A percentile compares a stretch with the other conserved stretches of the same genome.
phyloP scores from a whole-genome alignment of 768 basidiomycete species.

The Tulasnella sp. region DNA sequence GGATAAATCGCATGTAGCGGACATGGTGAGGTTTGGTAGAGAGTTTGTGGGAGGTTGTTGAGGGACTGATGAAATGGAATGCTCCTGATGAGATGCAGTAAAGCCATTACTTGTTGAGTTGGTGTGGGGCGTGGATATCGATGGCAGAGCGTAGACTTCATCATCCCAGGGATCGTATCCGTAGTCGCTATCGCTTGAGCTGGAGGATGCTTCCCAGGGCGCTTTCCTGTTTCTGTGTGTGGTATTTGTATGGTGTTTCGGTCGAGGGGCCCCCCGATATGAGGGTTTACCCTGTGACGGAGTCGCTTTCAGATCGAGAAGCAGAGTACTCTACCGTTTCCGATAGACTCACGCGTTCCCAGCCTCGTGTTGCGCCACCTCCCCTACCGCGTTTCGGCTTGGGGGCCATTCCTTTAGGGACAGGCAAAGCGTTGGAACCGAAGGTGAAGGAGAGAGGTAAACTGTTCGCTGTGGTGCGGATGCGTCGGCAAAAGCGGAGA shows the following conservation, averaged over 20 bases:
- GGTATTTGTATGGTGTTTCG: neutral
- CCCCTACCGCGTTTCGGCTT: too few relatives aligned
- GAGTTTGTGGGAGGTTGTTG: neutral
- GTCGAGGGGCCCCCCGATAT: neutral
- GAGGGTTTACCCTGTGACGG: neutral
- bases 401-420: neutral
- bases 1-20: neutral
- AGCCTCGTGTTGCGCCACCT: neutral
- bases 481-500: neutral
- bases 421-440: neutral
- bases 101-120: too few relatives aligned
- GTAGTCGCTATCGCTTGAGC: neutral
- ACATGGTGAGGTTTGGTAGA: neutral
- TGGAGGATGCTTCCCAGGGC: neutral
- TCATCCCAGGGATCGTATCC: neutral
- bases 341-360: neutral
- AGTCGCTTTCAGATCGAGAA: neutral
- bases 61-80: neutral
- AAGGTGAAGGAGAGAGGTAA: neutral
- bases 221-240: neutral
- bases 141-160: neutral
- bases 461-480: neutral
- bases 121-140: too few relatives aligned
- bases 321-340: neutral
- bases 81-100: too few relatives aligned